A percentile compares a stretch with the other conserved stretches of the same genome.
Conservation (phyloP, 1,284 basidiomycete species). For the Dichomitus squalens region DNA sequence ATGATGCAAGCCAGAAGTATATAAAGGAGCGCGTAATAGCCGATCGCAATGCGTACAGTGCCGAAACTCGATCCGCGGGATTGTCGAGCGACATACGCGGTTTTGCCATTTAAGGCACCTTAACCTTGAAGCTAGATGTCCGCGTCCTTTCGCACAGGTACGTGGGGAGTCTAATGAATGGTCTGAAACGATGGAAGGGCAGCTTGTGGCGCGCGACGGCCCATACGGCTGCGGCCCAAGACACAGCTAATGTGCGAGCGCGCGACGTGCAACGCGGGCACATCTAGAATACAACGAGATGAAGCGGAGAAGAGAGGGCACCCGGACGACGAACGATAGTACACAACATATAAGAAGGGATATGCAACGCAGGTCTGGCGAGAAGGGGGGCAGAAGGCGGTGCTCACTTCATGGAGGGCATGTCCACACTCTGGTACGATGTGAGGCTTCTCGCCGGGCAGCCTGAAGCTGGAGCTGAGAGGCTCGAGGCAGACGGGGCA, state of each 20-base stretch:
- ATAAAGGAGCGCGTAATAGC: neutral
- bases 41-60: neutral
- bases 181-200: neutral
- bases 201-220: neutral
- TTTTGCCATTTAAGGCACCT: neutral
- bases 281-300: slow-evolving; percentile 3
- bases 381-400: slow-evolving; percentile 2
- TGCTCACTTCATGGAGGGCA: slow-evolving; percentile 85
- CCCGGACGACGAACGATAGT: neutral
- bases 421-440: slow-evolving; percentile 98
- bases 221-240: neutral
- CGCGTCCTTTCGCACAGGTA: neutral
- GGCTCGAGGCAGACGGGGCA: slow-evolving; percentile 93
- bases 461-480: slow-evolving; percentile 82
- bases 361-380: neutral
- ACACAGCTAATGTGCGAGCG: neutral
- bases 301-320: neutral
- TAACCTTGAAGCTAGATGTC: neutral
- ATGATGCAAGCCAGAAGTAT: neutral
- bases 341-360: neutral
- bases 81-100: neutral
- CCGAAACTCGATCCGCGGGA: too few species aligned
- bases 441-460: slow-evolving; percentile 95
- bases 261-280: neutral
- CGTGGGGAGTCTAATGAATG: neutral